phyloP scores from a whole-genome alignment of 1,284 basidiomycete species.

The Phaffia rhodozyma region DNA sequence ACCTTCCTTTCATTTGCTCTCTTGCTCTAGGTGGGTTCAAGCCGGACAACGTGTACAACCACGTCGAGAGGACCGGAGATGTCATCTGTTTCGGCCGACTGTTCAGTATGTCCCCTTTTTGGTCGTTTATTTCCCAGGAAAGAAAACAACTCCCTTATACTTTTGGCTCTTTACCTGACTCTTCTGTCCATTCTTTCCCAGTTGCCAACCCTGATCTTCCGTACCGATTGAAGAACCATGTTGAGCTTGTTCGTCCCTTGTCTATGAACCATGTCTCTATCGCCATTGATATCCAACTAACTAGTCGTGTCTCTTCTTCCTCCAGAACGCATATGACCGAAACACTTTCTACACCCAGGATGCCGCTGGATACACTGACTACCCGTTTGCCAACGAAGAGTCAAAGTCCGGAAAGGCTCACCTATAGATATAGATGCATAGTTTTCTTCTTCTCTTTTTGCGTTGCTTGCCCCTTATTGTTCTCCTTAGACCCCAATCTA shows the following conservation, averaged over 20 bases:
- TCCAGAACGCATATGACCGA: constrained; percentile 29
- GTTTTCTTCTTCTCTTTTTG: too few species aligned
- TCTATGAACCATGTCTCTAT: too few species aligned
- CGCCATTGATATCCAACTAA: too few species aligned
- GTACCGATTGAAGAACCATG: constrained; percentile 33
- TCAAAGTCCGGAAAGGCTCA: not conserved
- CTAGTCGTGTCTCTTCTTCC: too few species aligned
- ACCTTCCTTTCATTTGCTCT: too few species aligned
- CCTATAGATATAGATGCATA: not conserved
- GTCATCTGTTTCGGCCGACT: constrained; percentile 42
- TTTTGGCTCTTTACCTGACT: not conserved
- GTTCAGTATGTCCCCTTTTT: constrained; percentile 39
- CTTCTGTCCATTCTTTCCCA: not conserved
- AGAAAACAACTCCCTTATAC: constrained; percentile 14
- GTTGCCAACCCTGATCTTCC: constrained; percentile 45
- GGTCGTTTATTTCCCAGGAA: too few species aligned
- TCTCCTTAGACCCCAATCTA: too few species aligned
- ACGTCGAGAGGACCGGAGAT: constrained; percentile 32
- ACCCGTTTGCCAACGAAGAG: constrained; percentile 18
- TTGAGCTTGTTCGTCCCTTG: constrained; percentile 20
- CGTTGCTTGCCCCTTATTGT: too few species aligned
- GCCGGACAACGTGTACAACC: constrained; percentile 24
- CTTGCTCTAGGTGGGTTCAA: constrained; percentile 37
- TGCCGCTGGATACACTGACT: constrained; percentile 25
- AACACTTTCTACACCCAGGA: constrained; percentile 27